A percentile compares a stretch with the other conserved stretches of the same genome.
Evolutionary conservation across 2,329 filamentous ascomycete genomes (phyloP).

Genomic region (Ophiostoma novo-ulmi): DNA sequence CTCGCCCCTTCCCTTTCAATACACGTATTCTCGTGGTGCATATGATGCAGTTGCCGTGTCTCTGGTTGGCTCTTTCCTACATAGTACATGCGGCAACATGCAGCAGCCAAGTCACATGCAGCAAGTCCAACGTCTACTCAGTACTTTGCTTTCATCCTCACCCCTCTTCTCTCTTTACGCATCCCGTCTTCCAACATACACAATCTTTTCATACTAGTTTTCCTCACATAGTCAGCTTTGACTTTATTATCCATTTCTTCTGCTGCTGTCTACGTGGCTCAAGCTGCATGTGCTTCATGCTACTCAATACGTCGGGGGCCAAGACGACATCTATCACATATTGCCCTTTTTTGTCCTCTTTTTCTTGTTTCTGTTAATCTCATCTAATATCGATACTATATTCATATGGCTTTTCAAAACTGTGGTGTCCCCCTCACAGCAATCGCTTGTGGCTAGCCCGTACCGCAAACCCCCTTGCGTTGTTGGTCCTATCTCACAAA

Average conservation of each 20-base stretch:
- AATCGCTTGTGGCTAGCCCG: not conserved
- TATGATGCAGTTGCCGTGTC: not conserved
- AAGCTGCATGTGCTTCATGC: not conserved
- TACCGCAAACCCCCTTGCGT: not conserved
- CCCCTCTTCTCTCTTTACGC: not conserved
- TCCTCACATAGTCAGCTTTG: not conserved
- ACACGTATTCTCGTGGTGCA: constrained; percentile 4
- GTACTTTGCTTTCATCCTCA: not conserved
- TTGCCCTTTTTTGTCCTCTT: not conserved
- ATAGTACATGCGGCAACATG: not conserved
- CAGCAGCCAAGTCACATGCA: not conserved
- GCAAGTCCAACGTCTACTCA: not conserved
- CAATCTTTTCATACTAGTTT: not conserved
- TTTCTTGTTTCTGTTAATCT: not conserved
- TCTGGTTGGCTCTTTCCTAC: not conserved
- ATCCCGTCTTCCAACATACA: not conserved
- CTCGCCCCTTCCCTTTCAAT: not conserved
- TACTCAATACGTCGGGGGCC: not conserved
- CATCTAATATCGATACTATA: not conserved
- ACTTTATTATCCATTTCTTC: not conserved
- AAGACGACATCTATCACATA: not conserved
- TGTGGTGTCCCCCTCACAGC: not conserved
- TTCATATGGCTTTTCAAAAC: not conserved
- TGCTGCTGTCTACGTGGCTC: not conserved
- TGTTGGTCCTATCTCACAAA: not conserved